These are phyloP conservation scores for Phytophthora syringae DNA, from an alignment of 352 stramenopile genomes.

Conservation along the genomic window DNA sequence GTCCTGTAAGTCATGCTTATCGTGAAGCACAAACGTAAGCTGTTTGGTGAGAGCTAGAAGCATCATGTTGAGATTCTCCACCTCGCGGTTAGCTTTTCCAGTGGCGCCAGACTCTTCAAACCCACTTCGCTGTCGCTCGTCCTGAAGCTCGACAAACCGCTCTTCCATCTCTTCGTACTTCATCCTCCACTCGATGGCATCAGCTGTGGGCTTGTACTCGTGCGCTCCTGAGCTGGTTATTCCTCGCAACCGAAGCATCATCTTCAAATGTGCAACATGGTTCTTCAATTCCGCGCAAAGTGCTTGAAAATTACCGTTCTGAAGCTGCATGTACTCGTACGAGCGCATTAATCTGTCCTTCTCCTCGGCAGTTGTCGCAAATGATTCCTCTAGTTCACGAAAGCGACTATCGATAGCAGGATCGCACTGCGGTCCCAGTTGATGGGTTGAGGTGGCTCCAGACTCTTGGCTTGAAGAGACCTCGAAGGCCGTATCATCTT, in stretches of 20 bases:
- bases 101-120: constrained; percentile 7
- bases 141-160: constrained; percentile 56
- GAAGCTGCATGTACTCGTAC: constrained; percentile 60
- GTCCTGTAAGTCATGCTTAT: constrained; percentile 81
- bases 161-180: constrained; percentile 87
- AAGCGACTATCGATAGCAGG: constrained; percentile 51
- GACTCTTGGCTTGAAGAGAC: constrained; percentile 24
- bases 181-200: constrained; percentile 85
- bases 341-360: constrained; percentile 59
- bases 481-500: constrained; percentile 12
- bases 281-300: constrained; percentile 68
- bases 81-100: constrained; percentile 35
- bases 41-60: constrained; percentile 68
- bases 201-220: constrained; percentile 69
- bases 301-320: constrained; percentile 57
- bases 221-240: constrained; percentile 26
- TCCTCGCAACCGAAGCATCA: constrained; percentile 57
- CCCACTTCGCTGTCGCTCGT: constrained; percentile 42
- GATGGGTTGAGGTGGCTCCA: background rate
- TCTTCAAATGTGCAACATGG: constrained; percentile 59
- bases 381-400: constrained; percentile 68
- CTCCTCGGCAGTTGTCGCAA: constrained; percentile 67
- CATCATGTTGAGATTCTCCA: constrained; percentile 77
- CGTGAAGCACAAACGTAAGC: constrained; percentile 65
- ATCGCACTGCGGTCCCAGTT: constrained; percentile 30